Evolutionary conservation across 495 filamentous ascomycete species (phyloP).

Genomic region (Extremus antarcticus): DNA sequence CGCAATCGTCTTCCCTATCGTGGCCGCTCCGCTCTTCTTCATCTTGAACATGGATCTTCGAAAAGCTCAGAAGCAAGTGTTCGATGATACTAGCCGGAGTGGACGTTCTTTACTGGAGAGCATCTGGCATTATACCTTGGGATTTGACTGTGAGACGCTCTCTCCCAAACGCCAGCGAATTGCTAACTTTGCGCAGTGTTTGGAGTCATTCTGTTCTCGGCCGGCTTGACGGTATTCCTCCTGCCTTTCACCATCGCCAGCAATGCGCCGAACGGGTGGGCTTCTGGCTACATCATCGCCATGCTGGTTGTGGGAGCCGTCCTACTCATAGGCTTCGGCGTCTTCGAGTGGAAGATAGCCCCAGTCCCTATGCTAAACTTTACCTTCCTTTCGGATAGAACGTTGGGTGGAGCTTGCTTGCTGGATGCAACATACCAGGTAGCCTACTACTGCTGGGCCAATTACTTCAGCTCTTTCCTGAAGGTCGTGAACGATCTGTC

Average conservation of each 20-base stretch:
- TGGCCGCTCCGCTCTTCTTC: conserved; percentile 27
- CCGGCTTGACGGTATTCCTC: conserved; percentile 15
- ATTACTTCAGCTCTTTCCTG: conserved; percentile 18
- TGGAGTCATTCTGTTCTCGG: conserved; percentile 11
- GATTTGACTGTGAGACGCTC: conserved; percentile 9
- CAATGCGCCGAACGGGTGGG: conserved; percentile 7
- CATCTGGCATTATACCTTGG: conserved; percentile 9
- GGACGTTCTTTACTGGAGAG: conserved; percentile 6
- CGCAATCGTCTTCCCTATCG: conserved; percentile 34
- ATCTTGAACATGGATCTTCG: conserved; percentile 34
- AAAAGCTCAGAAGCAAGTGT: conserved; percentile 43
- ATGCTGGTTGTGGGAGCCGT: conserved; percentile 16
- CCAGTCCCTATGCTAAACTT: conserved; percentile 8
- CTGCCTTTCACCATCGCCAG: conserved; percentile 15
- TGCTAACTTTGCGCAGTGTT: not conserved
- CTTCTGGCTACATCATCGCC: conserved; percentile 8
- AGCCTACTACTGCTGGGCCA: conserved; percentile 15
- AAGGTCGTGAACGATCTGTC: conserved; percentile 11
- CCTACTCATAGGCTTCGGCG: conserved; percentile 7
- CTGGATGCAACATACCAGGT: conserved; percentile 6
- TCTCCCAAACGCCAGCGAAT: not conserved
- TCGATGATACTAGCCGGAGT: conserved; percentile 16
- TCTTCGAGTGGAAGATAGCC: conserved; percentile 9
- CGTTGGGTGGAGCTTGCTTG: conserved; percentile 14
- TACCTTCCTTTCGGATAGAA: conserved; percentile 12